phyloP scores from a whole-genome alignment of 2,329 filamentous ascomycete genomes.

The Colletotrichum destructivum region DNA sequence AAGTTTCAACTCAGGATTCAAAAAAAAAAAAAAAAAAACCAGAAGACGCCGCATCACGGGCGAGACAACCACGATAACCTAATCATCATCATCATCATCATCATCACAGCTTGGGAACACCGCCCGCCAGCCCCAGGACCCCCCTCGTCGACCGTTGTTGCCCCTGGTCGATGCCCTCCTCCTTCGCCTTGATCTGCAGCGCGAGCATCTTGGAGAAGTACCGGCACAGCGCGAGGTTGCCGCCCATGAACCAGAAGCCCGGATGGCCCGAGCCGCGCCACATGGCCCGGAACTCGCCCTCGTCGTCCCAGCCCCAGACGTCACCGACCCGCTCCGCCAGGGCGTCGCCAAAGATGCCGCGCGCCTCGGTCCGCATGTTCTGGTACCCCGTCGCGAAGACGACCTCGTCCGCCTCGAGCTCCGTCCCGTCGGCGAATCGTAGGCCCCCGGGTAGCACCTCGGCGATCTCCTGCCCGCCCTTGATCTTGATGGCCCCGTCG shows the following conservation, averaged over 20 bases:
- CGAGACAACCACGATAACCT: not conserved
- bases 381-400: constrained; percentile 65
- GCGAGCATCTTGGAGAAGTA: constrained; percentile 54
- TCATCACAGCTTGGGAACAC: not conserved
- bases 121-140: not conserved
- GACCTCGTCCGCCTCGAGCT: constrained; percentile 56
- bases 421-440: constrained; percentile 57
- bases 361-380: constrained; percentile 66
- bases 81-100: not conserved
- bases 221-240: constrained; percentile 52
- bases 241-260: constrained; percentile 56
- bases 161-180: constrained; percentile 36
- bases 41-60: not conserved
- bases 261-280: constrained; percentile 53
- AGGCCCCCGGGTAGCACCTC: constrained; percentile 63
- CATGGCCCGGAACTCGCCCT: constrained; percentile 59
- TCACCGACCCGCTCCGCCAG: constrained; percentile 63
- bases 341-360: constrained; percentile 64
- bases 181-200: constrained; percentile 45
- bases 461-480: constrained; percentile 69
- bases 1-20: not conserved
- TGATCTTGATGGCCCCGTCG: constrained; percentile 51
- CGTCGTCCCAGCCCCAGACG: constrained; percentile 64
- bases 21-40: no score
- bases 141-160: not conserved